Evolutionary conservation across 2,329 filamentous ascomycete genomes (phyloP).

Genomic region (Verticillium longisporum): DNA sequence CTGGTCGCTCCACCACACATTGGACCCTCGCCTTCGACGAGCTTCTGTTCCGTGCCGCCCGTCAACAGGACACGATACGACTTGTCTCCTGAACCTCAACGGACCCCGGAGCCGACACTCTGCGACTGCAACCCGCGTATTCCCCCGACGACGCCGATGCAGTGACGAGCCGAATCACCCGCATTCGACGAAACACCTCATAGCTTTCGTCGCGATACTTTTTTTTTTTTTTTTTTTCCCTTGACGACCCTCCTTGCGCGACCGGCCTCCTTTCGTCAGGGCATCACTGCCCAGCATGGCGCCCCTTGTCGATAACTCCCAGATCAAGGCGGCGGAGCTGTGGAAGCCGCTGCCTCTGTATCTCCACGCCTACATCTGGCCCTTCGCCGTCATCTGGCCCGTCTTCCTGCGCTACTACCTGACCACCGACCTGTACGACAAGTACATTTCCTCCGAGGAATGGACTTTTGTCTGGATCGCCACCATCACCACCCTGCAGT

Average conservation of each 20-base stretch:
- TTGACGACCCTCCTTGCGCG: not conserved
- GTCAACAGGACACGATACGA: not conserved
- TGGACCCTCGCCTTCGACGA: not conserved
- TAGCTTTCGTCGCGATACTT: not conserved
- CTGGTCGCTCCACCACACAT: not conserved
- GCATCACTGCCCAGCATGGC: constrained; percentile 41
- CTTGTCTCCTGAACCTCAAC: not conserved
- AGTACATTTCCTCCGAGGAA: constrained; percentile 86
- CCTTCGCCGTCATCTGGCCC: constrained; percentile 88
- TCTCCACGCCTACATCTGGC: constrained; percentile 87
- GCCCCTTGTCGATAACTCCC: constrained; percentile 82
- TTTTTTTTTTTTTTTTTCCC: no score
- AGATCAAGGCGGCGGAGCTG: constrained; percentile 82
- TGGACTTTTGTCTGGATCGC: constrained; percentile 97
- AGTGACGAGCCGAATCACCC: not conserved
- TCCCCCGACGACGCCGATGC: not conserved
- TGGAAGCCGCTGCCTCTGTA: constrained; percentile 78
- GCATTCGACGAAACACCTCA: no score
- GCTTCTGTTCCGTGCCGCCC: not conserved
- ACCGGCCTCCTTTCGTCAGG: not conserved
- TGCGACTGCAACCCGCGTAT: not conserved
- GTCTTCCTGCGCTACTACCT: constrained; percentile 85
- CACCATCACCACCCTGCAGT: constrained; percentile 79
- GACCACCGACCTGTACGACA: constrained; percentile 75
- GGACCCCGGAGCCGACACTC: not conserved